Evolutionary conservation across 2,329 filamentous ascomycete species (phyloP).

Genomic region (Aspergillus fructus): DNA sequence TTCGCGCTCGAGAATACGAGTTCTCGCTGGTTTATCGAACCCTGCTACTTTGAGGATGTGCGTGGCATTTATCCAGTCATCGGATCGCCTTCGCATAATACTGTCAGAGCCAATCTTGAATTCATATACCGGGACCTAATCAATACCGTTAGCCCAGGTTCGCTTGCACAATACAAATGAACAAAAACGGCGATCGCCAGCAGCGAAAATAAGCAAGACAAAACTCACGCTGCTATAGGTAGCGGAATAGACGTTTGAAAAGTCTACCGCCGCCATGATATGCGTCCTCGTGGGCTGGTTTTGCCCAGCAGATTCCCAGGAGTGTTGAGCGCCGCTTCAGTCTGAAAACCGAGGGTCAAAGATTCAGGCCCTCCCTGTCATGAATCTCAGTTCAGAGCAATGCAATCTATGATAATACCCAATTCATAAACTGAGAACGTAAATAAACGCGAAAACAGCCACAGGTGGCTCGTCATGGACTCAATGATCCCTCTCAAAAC

Average conservation of each 20-base stretch:
- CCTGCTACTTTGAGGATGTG: slow-evolving; percentile 96
- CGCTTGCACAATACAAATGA: neutral
- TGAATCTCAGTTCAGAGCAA: slow-evolving; percentile 7
- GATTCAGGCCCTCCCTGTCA: slow-evolving; percentile 10
- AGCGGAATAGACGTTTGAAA: slow-evolving; percentile 59
- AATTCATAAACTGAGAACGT: slow-evolving; percentile 13
- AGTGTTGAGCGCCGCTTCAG: slow-evolving; percentile 13
- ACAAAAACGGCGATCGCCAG: neutral
- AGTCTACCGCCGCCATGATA: slow-evolving; percentile 36
- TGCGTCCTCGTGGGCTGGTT: slow-evolving; percentile 21
- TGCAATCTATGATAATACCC: slow-evolving; percentile 11
- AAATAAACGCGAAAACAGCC: slow-evolving; percentile 23
- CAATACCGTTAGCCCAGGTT: slow-evolving; percentile 8
- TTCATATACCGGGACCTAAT: slow-evolving; percentile 89
- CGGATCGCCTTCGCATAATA: slow-evolving; percentile 90
- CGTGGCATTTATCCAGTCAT: slow-evolving; percentile 99
- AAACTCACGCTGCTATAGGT: slow-evolving; percentile 62
- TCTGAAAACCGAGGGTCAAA: slow-evolving; percentile 8
- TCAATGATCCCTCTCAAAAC: slow-evolving; percentile 26
- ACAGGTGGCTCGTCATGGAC: slow-evolving; percentile 31
- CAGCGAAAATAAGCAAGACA: neutral
- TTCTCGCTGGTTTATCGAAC: slow-evolving; percentile 94
- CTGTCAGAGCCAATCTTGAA: slow-evolving; percentile 84
- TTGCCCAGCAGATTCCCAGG: slow-evolving; percentile 23
- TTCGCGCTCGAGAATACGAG: slow-evolving; percentile 90